phyloP scores from a whole-genome alignment of 352 stramenopile genomes.

The Pythium coloratum region DNA sequence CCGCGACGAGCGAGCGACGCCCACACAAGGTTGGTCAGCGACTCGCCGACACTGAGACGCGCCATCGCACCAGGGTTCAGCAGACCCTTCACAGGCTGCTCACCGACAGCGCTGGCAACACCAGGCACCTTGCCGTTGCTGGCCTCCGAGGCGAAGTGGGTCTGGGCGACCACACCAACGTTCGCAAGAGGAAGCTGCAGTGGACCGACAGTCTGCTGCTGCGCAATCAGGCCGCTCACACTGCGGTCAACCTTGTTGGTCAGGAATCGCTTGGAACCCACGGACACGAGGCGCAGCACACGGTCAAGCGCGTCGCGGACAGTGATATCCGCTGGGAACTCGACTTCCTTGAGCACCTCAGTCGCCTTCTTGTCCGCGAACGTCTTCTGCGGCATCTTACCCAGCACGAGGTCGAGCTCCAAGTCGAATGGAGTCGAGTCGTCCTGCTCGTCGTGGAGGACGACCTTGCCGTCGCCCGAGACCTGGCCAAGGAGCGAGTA shows the following conservation, averaged over 20 bases:
- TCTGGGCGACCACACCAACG: conserved; percentile 96
- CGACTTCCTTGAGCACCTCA: conserved; percentile 52
- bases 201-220: conserved; percentile 98
- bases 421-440: conserved; percentile 96
- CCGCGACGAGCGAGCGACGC: conserved; percentile 88
- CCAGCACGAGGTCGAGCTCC: conserved; percentile 97
- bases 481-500: conserved; percentile 95
- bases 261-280: conserved; percentile 98
- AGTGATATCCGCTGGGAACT: conserved; percentile 88
- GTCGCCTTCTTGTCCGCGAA: conserved; percentile 90
- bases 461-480: conserved; percentile 95
- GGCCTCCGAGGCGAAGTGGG: conserved; percentile 86
- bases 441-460: conserved; percentile 95
- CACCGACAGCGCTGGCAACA: conserved; percentile 95
- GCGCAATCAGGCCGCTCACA: conserved; percentile 97
- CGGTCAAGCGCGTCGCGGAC: conserved; percentile 91
- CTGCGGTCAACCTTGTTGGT: conserved; percentile 97
- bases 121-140: conserved; percentile 87
- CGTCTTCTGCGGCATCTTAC: conserved; percentile 99
- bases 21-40: conserved; percentile 99
- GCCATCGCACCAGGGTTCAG: conserved; percentile 95
- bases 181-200: conserved; percentile 97
- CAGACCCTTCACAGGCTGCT: conserved; percentile 97
- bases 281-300: conserved; percentile 94
- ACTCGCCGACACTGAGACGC: conserved; percentile 95